Conservation (phyloP, 257 asterid species). For the Jacaranda mimosifolia region DNA sequence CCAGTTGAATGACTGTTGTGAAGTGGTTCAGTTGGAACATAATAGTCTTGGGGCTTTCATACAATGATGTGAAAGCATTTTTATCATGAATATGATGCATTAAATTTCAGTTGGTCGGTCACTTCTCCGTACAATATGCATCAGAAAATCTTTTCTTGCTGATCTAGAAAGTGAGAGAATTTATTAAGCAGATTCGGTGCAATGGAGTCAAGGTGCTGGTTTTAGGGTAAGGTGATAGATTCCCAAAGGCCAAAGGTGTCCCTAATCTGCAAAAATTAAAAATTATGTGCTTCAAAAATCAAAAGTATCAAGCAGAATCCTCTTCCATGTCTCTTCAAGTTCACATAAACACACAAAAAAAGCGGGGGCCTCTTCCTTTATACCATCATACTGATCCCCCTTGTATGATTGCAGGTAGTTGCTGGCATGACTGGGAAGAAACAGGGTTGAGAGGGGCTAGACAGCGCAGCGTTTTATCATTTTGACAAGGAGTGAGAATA, state of each 20-base stretch:
- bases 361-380: background rate
- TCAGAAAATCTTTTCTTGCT: background rate
- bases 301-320: conserved; percentile 4
- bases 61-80: too few relatives aligned
- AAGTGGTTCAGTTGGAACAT: too few relatives aligned
- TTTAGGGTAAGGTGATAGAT: background rate
- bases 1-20: too few relatives aligned
- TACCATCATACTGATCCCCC: background rate
- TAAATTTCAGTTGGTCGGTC: too few relatives aligned
- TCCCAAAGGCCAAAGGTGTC: background rate
- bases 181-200: background rate
- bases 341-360: too few relatives aligned
- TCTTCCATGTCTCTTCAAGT: background rate
- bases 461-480: conserved; percentile 13
- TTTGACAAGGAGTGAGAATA: conserved; percentile 37
- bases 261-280: background rate
- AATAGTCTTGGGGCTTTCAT: too few relatives aligned
- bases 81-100: too few relatives aligned
- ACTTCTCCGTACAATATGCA: background rate
- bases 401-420: conserved; percentile 66
- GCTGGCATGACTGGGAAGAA: conserved; percentile 84
- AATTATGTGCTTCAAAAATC: background rate
- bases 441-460: conserved; percentile 36
- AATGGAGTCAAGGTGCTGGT: conserved; percentile 1
- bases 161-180: too few relatives aligned